phyloP scores from a whole-genome alignment of 176 grass and related monocot species.

The Oryza brachyantha region DNA sequence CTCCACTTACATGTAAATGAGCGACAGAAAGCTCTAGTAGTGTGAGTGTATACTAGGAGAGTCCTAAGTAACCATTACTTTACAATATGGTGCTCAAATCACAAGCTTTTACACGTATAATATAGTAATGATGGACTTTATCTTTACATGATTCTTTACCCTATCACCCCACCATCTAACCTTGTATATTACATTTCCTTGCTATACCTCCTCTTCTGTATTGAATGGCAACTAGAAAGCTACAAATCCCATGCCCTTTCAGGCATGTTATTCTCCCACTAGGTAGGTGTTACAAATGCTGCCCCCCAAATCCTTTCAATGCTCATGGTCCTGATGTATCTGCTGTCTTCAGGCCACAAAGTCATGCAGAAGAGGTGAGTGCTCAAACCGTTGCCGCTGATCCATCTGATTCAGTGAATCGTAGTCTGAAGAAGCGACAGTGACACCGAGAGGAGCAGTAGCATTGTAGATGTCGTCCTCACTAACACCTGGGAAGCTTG shows the following conservation, averaged over 20 bases:
- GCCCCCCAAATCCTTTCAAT: constrained; percentile 16
- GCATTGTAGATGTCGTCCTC: constrained; percentile 66
- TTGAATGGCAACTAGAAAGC: constrained; percentile 62
- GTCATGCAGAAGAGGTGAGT: constrained; percentile 86
- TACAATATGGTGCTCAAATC: constrained; percentile 45
- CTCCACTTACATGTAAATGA: background rate
- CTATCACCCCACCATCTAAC: constrained; percentile 54
- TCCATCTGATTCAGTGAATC: constrained; percentile 61
- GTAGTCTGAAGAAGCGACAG: constrained; percentile 40
- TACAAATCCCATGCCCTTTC: constrained; percentile 61
- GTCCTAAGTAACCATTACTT: constrained; percentile 39
- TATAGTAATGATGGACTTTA: constrained; percentile 51
- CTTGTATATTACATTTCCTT: constrained; percentile 72
- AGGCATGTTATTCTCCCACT: constrained; percentile 70
- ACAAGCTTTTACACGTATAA: constrained; percentile 65
- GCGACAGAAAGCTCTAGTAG: background rate
- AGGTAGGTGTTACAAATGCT: constrained; percentile 51
- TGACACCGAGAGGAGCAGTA: constrained; percentile 46
- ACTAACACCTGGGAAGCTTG: constrained; percentile 45
- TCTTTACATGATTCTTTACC: constrained; percentile 83
- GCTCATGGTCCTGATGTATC: constrained; percentile 27
- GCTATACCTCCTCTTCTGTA: constrained; percentile 64
- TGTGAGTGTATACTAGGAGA: background rate
- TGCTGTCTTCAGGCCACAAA: constrained; percentile 79
- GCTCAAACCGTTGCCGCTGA: constrained; percentile 55